Evolutionary conservation across 2,329 filamentous ascomycete genomes (phyloP), one percentile per base, ranked within the genome.

Genomic region (Ophiostoma montium): DNA sequence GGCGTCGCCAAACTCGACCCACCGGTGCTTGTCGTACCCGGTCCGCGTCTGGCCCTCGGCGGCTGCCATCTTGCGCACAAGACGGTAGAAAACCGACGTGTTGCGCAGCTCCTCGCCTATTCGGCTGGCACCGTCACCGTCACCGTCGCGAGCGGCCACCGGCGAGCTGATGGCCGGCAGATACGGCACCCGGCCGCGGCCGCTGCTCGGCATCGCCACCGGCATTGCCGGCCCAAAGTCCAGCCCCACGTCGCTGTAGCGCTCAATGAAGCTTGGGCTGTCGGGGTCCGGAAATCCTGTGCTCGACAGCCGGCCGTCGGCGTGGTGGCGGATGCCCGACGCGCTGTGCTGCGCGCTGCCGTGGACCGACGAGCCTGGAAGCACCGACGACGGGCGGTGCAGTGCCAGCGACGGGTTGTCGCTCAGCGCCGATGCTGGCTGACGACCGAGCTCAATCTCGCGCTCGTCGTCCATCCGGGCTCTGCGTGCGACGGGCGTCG

Each of bases 361-460:
- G 33, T 67, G 57, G 3, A 68, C 70, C 0, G 74, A 76, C 0
- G 69, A 57, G 5, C 52, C 54, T 8, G 46, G 72, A 1, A 70
- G 60, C 3, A 62, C 59, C 0, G 72, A 67, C 8, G 67, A 76
- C 3, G 64, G 66, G 3, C 69, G 39, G 23, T 42, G 70, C 74
- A 74, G 76, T 5, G 74, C 74, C 58, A 55, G 55, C 5, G 53
- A 55, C 1, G 71, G 61, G 15, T 81, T 75, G 51, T 94, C 84
- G 5, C 78, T 76, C 48, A 92, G 72, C 8, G 76, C 74, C 1
- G 76, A 72, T 1, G 70, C 75, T 1, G 76, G 82, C 38, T 85
- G 77, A 63, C 86, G 78, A 18, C 81, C 84, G 21, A 86, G 63
- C 61, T 94, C 87, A 18, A 62, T 43, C 3, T 51, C 55, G 3